phyloP scores from a whole-genome alignment of 2,329 filamentous ascomycete species.

The Sodiomyces alkalinus region DNA sequence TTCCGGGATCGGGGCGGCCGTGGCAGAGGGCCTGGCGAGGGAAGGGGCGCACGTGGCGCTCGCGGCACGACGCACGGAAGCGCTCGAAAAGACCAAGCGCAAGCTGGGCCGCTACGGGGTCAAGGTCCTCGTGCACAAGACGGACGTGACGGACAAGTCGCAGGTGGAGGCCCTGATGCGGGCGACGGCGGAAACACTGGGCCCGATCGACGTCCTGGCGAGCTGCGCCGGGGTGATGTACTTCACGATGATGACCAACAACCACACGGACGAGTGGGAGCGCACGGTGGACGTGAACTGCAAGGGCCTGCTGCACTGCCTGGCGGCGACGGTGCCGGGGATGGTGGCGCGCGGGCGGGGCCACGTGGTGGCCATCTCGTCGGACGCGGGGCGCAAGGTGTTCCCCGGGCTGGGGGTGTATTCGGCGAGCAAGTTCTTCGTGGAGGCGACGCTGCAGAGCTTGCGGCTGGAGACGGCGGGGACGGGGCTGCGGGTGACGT shows the following conservation, averaged over 20 bases:
- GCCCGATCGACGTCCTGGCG: slow-evolving; percentile 64
- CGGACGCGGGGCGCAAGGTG: slow-evolving; percentile 67
- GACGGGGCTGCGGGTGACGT: slow-evolving; percentile 55
- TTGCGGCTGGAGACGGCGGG: slow-evolving; percentile 64
- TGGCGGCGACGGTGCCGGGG: slow-evolving; percentile 51
- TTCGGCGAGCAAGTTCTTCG: slow-evolving; percentile 73
- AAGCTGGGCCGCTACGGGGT: slow-evolving; percentile 36
- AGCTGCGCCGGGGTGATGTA: slow-evolving; percentile 78
- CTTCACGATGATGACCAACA: slow-evolving; percentile 75
- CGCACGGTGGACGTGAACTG: slow-evolving; percentile 75
- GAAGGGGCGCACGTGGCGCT: slow-evolving; percentile 61
- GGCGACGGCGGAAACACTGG: slow-evolving; percentile 44
- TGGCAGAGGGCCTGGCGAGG: slow-evolving; percentile 50
- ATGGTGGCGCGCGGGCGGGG: slow-evolving; percentile 57
- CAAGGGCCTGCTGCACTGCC: slow-evolving; percentile 63
- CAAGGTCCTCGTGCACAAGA: slow-evolving; percentile 53
- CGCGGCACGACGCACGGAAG: slow-evolving; percentile 54
- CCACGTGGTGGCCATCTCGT: slow-evolving; percentile 70
- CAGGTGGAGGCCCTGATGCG: slow-evolving; percentile 53
- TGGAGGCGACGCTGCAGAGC: slow-evolving; percentile 65
- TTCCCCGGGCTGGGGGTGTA: slow-evolving; percentile 73
- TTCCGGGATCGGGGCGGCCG: slow-evolving; percentile 64
- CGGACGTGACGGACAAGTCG: slow-evolving; percentile 53
- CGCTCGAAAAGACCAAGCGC: slow-evolving; percentile 51
- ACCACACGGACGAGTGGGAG: slow-evolving; percentile 60